Evolutionary conservation across 2,329 filamentous ascomycete species (phyloP), one percentile per base, ranked within the genome.

Genomic region (Colletotrichum cordylinicola): DNA sequence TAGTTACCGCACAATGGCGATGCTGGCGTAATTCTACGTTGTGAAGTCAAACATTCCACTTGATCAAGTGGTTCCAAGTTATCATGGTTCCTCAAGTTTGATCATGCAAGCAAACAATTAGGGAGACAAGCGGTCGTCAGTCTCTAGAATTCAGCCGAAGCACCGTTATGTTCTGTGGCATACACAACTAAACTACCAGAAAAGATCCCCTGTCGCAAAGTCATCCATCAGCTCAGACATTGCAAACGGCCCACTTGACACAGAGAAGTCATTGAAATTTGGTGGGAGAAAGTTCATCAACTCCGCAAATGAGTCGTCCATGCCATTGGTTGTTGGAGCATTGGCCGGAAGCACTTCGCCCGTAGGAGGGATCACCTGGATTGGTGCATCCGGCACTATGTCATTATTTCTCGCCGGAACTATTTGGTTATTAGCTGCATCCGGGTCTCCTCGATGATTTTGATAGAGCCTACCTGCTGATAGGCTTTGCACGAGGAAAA

Each of bases 171-270:
- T 8, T 52, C n/a, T 52, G 43, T 52, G 43, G n/a, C n/a, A 52
- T 13, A 8, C 10, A n/a, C n/a, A 52, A 13, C 43, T 58, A 27
- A 62, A 48, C 39, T 73, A 73, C 73, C 73, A 75, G 55, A 75
- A 75, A 10, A 75, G 35, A 21, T 75, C 73, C 4, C 70, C 64
- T 18, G 73, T 73, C 2, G 70, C 9, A 48, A 68, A 58, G n/a
- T 73, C 73, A 31, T 68, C 48, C 70, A 73, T 75, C 43, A 75
- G 39, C 21, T 75, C 73, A 8, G 73, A 68, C 39, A 75, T 58
- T 12, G 70, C 35, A 21, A 68, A 73, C 7, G 56, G 21, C 18
- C 35, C 56, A 18, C 48, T 43, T 10, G 16, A 12, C 1, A 13
- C 31, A 8, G 70, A 64, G 12, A 65, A 64, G 21, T 68, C 70